Evolutionary conservation across 768 basidiomycete species (phyloP).

Genomic region (Mrakia gelida): DNA sequence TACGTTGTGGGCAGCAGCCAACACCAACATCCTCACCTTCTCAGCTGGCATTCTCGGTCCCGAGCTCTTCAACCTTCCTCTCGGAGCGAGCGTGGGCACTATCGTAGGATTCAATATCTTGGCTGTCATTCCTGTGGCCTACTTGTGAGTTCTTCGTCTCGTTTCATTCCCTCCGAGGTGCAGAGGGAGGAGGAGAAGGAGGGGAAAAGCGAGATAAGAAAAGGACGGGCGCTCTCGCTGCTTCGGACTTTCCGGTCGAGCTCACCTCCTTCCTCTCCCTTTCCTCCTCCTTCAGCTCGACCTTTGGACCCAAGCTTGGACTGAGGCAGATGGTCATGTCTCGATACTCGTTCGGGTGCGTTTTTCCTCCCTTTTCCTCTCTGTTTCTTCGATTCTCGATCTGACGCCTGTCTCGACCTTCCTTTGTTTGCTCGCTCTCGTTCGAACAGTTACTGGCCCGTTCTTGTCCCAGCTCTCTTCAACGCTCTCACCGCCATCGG

Average conservation of each 20-base stretch:
- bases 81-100: slow-evolving; percentile 58
- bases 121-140: slow-evolving; percentile 57
- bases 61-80: slow-evolving; percentile 56
- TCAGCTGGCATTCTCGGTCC: slow-evolving; percentile 63
- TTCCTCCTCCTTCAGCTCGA: slow-evolving; percentile 46
- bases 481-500: slow-evolving; percentile 61
- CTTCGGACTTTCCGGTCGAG: not conserved
- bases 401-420: not conserved
- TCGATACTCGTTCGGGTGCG: slow-evolving; percentile 56
- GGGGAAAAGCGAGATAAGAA: not conserved
- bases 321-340: slow-evolving; percentile 77
- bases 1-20: slow-evolving; percentile 20
- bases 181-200: not conserved
- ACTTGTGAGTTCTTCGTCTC: slow-evolving; percentile 51
- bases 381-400: not conserved
- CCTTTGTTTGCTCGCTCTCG: too few species aligned
- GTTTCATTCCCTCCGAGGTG: not conserved
- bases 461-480: slow-evolving; percentile 46
- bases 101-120: slow-evolving; percentile 67
- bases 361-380: slow-evolving; percentile 51
- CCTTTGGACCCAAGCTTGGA: slow-evolving; percentile 74
- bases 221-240: not conserved
- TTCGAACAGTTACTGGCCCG: slow-evolving; percentile 47
- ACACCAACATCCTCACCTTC: slow-evolving; percentile 32
- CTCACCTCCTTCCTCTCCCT: slow-evolving; percentile 22